Evolutionary conservation across 202 grass and related monocot genomes (phyloP).

Genomic region (Panicum hallii): DNA sequence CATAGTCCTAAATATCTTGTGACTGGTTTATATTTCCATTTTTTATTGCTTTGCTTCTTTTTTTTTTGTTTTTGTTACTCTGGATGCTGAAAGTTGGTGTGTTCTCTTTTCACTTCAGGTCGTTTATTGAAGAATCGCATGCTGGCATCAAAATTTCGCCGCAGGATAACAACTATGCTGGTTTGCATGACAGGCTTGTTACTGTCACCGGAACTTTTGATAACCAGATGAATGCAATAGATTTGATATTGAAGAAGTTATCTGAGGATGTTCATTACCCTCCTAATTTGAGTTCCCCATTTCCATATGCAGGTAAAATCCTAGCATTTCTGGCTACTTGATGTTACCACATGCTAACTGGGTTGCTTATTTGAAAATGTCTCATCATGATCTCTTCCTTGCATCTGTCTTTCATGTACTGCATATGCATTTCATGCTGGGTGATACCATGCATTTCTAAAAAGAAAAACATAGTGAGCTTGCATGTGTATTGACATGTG

Average conservation of each 20-base stretch:
- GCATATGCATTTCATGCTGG: neutral
- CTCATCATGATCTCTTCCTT: constrained; percentile 1
- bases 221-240: constrained; percentile 81
- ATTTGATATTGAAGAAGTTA: constrained; percentile 87
- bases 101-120: constrained; percentile 56
- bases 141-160: constrained; percentile 99
- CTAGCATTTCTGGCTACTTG: constrained; percentile 2
- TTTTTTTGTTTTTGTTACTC: neutral
- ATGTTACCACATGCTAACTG: neutral
- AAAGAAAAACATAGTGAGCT: neutral
- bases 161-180: constrained; percentile 90
- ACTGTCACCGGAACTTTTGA: constrained; percentile 89
- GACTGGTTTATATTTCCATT: constrained; percentile 12
- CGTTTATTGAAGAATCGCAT: constrained; percentile 93
- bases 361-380: constrained; percentile 13
- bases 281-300: constrained; percentile 87
- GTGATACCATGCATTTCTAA: neutral
- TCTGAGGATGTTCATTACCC: constrained; percentile 94
- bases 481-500: constrained; percentile 7
- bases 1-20: neutral
- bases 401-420: neutral
- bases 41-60: neutral
- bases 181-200: constrained; percentile 94
- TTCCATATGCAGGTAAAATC: constrained; percentile 88
- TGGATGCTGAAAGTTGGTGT: constrained; percentile 35